Conservation (phyloP, 1,284 basidiomycete genomes). For the Austroboletus novae-zelandiae region DNA sequence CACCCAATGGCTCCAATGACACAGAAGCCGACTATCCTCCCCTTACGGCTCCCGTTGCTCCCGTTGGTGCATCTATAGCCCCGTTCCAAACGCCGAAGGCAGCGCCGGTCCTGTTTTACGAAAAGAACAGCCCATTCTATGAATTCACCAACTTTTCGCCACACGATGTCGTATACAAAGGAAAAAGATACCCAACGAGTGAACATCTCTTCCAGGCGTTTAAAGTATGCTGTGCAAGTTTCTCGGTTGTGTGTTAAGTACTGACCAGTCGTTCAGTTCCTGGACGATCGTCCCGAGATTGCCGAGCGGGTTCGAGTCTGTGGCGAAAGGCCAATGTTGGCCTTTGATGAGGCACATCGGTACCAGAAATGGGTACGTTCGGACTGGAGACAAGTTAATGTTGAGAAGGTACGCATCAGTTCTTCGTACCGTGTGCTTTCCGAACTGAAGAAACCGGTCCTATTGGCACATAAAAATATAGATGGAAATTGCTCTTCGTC, state of each 20-base stretch:
- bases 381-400: constrained; percentile 64
- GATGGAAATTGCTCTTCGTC: constrained; percentile 60
- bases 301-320: constrained; percentile 64
- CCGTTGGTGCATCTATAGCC: constrained; percentile 29
- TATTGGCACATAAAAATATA: constrained; percentile 24
- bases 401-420: constrained; percentile 45
- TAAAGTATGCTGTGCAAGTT: constrained; percentile 43
- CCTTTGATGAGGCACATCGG: constrained; percentile 67
- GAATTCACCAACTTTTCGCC: constrained; percentile 70
- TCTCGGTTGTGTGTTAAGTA: neutral
- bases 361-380: constrained; percentile 54
- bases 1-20: constrained; percentile 5
- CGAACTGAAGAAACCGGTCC: neutral
- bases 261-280: constrained; percentile 42
- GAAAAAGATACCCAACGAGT: constrained; percentile 61
- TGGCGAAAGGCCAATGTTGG: constrained; percentile 54
- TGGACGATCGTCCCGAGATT: constrained; percentile 51
- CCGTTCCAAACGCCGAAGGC: constrained; percentile 29
- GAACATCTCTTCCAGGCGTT: constrained; percentile 70
- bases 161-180: constrained; percentile 54
- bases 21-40: constrained; percentile 30
- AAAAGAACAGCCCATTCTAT: constrained; percentile 59
- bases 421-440: neutral
- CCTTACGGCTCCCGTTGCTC: constrained; percentile 31
- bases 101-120: constrained; percentile 52